A percentile compares a stretch with the other conserved stretches of the same genome.
Evolutionary conservation across 2,329 filamentous ascomycete species (phyloP).

Genomic region (Rutstroemia sp.): DNA sequence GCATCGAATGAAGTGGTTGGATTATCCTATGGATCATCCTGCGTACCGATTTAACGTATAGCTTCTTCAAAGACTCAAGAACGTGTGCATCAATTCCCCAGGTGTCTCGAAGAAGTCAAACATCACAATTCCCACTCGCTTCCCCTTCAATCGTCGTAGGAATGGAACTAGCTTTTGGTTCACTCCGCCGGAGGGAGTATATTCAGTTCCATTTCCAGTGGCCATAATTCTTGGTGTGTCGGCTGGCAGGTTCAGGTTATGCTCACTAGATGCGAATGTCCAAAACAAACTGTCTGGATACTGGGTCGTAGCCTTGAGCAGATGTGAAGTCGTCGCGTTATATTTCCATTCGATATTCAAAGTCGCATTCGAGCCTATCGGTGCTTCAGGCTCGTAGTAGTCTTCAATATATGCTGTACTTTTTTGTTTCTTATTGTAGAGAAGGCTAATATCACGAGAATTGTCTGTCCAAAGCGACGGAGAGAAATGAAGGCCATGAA

Average conservation of each 20-base stretch:
- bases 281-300: conserved; percentile 37
- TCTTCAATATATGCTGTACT: conserved; percentile 42
- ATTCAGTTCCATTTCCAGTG: conserved; percentile 33
- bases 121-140: conserved; percentile 43
- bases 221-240: conserved; percentile 40
- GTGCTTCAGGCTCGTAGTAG: conserved; percentile 36
- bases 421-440: conserved; percentile 34
- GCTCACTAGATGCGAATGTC: conserved; percentile 39
- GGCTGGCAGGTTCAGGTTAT: conserved; percentile 32
- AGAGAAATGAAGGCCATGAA: conserved; percentile 42
- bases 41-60: not conserved
- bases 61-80: conserved; percentile 25
- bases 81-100: conserved; percentile 32
- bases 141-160: conserved; percentile 32
- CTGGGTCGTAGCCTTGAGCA: conserved; percentile 32
- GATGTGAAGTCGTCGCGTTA: conserved; percentile 34
- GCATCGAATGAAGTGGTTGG: not conserved
- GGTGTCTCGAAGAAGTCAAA: conserved; percentile 44
- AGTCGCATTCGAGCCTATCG: conserved; percentile 26
- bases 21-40: not conserved
- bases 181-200: conserved; percentile 36
- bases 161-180: conserved; percentile 36
- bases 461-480: conserved; percentile 39
- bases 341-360: conserved; percentile 38
- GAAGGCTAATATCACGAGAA: conserved; percentile 32